Evolutionary conservation across 2,329 filamentous ascomycete genomes (phyloP).

Genomic region (Ophiostoma perfectum): DNA sequence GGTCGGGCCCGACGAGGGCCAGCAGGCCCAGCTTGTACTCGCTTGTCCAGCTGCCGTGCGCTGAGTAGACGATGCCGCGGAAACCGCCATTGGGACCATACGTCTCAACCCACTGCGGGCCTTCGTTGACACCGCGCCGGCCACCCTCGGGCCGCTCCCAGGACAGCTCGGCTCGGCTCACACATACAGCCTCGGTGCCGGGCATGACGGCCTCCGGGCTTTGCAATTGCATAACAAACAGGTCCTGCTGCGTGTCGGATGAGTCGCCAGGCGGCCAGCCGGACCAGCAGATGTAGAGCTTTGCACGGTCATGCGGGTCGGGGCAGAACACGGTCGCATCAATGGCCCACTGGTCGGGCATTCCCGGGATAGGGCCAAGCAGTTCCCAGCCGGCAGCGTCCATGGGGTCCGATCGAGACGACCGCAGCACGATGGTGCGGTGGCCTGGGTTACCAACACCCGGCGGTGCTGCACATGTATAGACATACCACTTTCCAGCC

Average conservation of each 20-base stretch:
- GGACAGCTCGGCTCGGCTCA: slow-evolving; percentile 8
- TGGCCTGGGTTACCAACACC: slow-evolving; percentile 12
- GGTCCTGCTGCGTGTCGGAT: slow-evolving; percentile 14
- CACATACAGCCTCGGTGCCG: background rate
- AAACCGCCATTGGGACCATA: background rate
- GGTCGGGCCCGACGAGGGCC: slow-evolving; percentile 9
- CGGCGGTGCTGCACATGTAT: slow-evolving; percentile 11
- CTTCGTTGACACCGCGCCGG: slow-evolving; percentile 12
- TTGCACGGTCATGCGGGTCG: background rate
- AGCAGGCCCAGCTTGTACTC: slow-evolving; percentile 11
- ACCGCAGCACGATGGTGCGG: slow-evolving; percentile 11
- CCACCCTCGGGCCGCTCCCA: slow-evolving; percentile 12
- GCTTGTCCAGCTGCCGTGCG: slow-evolving; percentile 13
- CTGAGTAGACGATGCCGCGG: slow-evolving; percentile 8
- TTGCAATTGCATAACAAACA: slow-evolving; percentile 7
- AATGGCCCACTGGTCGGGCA: slow-evolving; percentile 14
- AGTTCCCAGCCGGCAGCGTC: slow-evolving; percentile 4
- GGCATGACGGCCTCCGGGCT: background rate
- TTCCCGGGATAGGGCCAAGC: background rate
- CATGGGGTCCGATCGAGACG: slow-evolving; percentile 3
- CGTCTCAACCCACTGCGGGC: slow-evolving; percentile 5
- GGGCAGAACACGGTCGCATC: slow-evolving; percentile 9
- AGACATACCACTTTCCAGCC: background rate
- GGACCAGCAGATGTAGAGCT: slow-evolving; percentile 12
- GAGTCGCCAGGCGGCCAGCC: slow-evolving; percentile 13